These are phyloP conservation scores for Pestalotiopsis sp. DNA, from an alignment of 2,329 filamentous ascomycete species.

Conservation along the genomic window DNA sequence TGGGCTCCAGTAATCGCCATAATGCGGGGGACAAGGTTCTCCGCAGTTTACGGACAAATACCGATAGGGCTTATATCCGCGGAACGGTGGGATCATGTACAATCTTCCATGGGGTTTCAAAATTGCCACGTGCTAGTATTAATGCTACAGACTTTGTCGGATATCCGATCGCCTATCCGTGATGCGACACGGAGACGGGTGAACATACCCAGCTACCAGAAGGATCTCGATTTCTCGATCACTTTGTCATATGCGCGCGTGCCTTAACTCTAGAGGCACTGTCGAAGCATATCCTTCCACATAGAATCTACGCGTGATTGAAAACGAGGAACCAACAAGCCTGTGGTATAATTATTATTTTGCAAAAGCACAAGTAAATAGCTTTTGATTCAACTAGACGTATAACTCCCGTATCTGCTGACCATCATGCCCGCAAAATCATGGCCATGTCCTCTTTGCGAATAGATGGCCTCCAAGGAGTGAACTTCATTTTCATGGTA, in stretches of 20 bases:
- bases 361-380: too few relatives aligned
- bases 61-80: neutral
- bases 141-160: neutral
- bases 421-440: neutral
- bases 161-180: neutral
- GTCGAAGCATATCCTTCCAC: too few relatives aligned
- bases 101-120: neutral
- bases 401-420: too few relatives aligned
- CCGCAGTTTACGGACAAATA: neutral
- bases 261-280: too few relatives aligned
- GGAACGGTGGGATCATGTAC: neutral
- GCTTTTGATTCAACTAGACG: too few relatives aligned
- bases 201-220: neutral
- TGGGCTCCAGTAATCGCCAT: neutral
- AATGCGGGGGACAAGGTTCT: neutral
- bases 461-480: conserved; percentile 6
- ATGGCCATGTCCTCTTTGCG: neutral
- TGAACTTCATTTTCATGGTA: conserved; percentile 11
- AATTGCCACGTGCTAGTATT: neutral
- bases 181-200: neutral
- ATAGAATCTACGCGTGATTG: too few relatives aligned
- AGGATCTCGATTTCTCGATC: neutral
- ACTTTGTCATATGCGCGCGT: neutral
- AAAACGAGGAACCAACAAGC: too few relatives aligned
- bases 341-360: too few relatives aligned